Base-by-base conservation (phyloP, 108 stramenopile genomes). In the Stephanodiscus minutulus region DNA sequence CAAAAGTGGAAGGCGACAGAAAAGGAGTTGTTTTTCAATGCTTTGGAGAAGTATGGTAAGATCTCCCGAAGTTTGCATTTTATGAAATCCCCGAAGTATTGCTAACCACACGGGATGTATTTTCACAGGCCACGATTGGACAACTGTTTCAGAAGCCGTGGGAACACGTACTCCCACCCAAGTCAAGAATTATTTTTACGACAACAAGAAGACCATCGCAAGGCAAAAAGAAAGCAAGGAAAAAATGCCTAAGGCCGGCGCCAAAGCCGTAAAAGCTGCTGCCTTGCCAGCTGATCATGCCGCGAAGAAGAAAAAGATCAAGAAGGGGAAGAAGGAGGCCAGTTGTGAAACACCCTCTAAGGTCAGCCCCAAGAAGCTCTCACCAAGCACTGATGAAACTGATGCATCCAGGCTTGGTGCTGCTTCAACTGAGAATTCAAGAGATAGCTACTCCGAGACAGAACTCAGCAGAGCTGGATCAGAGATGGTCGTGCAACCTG, bases 121-220 rank as follows among this genome's bases (percentile, higher is more conserved):
- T 58, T 27, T 15, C 41, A 56, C 15, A 74, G 73, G 77, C 27
- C 75, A 72, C 21, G 70, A 95, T 64, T 95, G 93, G 93, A 41
- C 74, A 5, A 62, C 74, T 10, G 71, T 95, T 27, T 72, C 87
- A 7, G 61, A 76, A 21, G 82, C 88, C 20, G 87, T 95, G 37
- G 89, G 88, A 33, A 90, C 87, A 13, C 89, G 91, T 61, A 66
- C 85, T 12, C 78, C 68, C n/a, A 47, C 86, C 37, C 93, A 95
- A 77, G 87, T 91, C 41, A 92, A 92, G 75, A 95, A 95, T 64
- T 91, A 86, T 64, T 95, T 88, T 73, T 92, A 95, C 70, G 93
- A 95, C 62, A 86, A 88, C 66, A 90, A 88, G 64, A 92, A 92
- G 54, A 81, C 88, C 44, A 36, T 67, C 20, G 87, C 84, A 4